Evolutionary conservation across 352 stramenopile species (phyloP).

Genomic region (Poterioochromonas sp.): DNA sequence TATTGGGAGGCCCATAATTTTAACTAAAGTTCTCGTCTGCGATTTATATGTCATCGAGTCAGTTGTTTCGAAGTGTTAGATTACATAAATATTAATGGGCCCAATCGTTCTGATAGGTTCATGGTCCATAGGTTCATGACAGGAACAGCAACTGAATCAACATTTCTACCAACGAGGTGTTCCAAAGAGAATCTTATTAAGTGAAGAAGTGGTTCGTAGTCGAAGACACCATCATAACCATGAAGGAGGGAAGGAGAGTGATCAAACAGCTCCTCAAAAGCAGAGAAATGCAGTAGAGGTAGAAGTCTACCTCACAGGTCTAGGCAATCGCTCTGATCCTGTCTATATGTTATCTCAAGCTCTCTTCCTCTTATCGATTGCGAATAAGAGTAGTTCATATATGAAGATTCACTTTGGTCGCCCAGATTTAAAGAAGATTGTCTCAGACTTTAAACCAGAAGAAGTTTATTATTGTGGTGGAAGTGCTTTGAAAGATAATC

Average conservation of each 20-base stretch:
- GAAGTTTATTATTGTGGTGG: slow-evolving; percentile 21
- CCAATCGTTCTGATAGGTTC: too few relatives aligned
- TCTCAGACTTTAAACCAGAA: neutral
- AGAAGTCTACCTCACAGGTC: slow-evolving; percentile 1
- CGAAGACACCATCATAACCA: too few relatives aligned
- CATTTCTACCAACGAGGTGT: too few relatives aligned
- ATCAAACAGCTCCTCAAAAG: neutral
- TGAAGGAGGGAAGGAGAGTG: neutral
- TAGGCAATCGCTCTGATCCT: neutral
- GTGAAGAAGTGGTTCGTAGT: neutral
- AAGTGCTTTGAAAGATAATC: neutral
- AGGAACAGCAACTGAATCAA: neutral
- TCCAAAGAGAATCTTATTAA: too few relatives aligned
- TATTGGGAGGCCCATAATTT: too few relatives aligned
- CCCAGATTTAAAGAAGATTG: slow-evolving; percentile 5
- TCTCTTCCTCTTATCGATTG: neutral
- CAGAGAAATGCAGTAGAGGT: neutral
- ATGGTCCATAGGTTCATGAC: too few relatives aligned
- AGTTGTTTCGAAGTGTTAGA: too few relatives aligned
- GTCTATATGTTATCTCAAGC: neutral
- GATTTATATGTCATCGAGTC: too few relatives aligned
- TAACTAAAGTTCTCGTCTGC: too few relatives aligned
- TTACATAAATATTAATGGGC: too few relatives aligned
- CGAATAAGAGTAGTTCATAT: neutral
- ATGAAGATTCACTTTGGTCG: slow-evolving; percentile 18